Base-by-base conservation (phyloP, 1,139 yeast species). In the Zygosaccharomyces pseudobailii region DNA sequence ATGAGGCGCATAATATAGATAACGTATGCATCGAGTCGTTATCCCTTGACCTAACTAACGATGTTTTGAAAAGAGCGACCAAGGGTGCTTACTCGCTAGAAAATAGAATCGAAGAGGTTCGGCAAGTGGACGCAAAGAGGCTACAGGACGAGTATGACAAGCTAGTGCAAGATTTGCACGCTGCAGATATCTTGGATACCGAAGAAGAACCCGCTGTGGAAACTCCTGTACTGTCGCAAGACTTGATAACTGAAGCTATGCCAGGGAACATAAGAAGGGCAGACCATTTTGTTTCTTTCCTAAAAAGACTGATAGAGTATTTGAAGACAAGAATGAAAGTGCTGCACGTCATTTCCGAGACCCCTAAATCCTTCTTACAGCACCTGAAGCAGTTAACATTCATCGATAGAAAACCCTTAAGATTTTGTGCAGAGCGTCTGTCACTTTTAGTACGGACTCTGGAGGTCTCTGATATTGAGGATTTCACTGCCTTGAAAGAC, bases 1-100 rank as follows among this genome's bases (percentile, higher is more conserved):
- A 92, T 70, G 99, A 92, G 70, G 98, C 98, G 43, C 99, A 92
- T 68, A 92, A 92, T 69, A 92, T 92, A 49, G 98, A 92, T 75
- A 92, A 92, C 73, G 99, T 92, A 48, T 92, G 98, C 71, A 92
- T 92, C 51, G 99, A 92, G 67, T 87, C 98, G 0, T 71, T 92
- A 44, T 88, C 97, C 8, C 76, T 92, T 46, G 98, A 94, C 63
- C 76, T 74, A 68, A 92, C 85, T 49, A 95, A 80, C 69, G 97
- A 95, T 69, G 82, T 79, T 59, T 74, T 82, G 70, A 84, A 79
- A 60, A 84, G 75, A 67, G 97, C 84, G 23, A 77, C 80, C 59
- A 86, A 69, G 63, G 97, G 98, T 51, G 96, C 96, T 0, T 79
- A 77, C 52, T 79, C 86, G 45, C 71, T 90, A 51, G 83, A 83